These are phyloP conservation scores for Nitzschia sp. DNA, from an alignment of 108 stramenopile species.

Conservation along the genomic window DNA sequence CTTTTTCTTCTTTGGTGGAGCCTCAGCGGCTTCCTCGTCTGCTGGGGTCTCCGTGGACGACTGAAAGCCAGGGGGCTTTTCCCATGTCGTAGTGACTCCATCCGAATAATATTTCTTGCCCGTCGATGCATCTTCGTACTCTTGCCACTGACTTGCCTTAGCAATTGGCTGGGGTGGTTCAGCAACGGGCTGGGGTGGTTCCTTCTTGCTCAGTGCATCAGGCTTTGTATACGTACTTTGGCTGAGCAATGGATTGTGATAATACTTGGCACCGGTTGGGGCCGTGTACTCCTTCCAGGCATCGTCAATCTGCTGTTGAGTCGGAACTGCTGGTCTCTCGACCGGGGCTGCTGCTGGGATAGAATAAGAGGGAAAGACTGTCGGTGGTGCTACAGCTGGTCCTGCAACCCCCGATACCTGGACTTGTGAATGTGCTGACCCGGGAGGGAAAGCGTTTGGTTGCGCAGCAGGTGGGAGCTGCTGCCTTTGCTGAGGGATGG, in stretches of 20 bases:
- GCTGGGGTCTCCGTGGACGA: constrained; percentile 5
- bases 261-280: constrained; percentile 59
- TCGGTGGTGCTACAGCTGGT: not conserved
- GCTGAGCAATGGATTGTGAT: constrained; percentile 59
- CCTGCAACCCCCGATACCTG: not conserved
- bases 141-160: constrained; percentile 50
- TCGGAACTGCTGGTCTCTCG: constrained; percentile 6
- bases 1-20: constrained; percentile 34
- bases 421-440: not conserved
- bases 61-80: constrained; percentile 55
- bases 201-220: constrained; percentile 23
- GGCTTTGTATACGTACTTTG: constrained; percentile 69
- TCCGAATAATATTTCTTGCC: constrained; percentile 84
- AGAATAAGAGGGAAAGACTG: not conserved
- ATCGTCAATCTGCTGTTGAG: constrained; percentile 33
- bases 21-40: constrained; percentile 1
- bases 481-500: constrained; percentile 1
- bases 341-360: constrained; percentile 5
- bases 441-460: not conserved
- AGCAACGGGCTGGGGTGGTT: constrained; percentile 15
- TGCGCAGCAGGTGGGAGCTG: not conserved
- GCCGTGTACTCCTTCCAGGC: constrained; percentile 69
- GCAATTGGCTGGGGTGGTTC: too few species aligned
- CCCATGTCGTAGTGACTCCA: constrained; percentile 81
- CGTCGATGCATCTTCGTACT: constrained; percentile 60